phyloP scores from a whole-genome alignment of 768 basidiomycete genomes.

The Gautieria morchelliformis region DNA sequence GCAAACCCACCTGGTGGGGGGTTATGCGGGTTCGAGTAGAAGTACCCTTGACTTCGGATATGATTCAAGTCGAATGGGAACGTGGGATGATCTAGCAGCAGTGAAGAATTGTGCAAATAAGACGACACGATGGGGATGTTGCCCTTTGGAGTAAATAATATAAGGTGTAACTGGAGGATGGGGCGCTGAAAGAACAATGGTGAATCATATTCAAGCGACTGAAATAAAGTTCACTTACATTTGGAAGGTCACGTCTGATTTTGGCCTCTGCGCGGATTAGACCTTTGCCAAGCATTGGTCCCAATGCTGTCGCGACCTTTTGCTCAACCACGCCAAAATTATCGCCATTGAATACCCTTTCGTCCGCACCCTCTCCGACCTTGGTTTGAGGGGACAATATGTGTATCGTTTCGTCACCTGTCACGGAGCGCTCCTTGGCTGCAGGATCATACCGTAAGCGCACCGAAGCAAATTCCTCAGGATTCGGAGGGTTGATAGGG shows the following conservation, averaged over 20 bases:
- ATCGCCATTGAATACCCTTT: conserved; percentile 33
- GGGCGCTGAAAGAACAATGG: conserved; percentile 44
- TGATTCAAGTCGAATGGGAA: conserved; percentile 54
- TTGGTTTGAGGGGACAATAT: conserved; percentile 56
- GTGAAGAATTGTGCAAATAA: conserved; percentile 54
- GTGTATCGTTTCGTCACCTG: conserved; percentile 56
- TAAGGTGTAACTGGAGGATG: conserved; percentile 73
- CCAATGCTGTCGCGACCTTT: conserved; percentile 68
- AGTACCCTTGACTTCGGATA: conserved; percentile 37
- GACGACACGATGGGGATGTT: conserved; percentile 79
- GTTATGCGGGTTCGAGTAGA: conserved; percentile 86
- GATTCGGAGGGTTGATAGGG: conserved; percentile 15
- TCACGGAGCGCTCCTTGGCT: conserved; percentile 40
- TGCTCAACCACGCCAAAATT: conserved; percentile 80
- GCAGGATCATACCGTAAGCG: conserved; percentile 59
- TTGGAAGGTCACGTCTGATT: conserved; percentile 52
- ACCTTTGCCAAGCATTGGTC: conserved; percentile 78
- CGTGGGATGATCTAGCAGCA: conserved; percentile 76
- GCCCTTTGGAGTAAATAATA: conserved; percentile 90
- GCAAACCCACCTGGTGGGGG: conserved; percentile 60
- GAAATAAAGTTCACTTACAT: conserved; percentile 36
- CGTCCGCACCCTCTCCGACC: conserved; percentile 38
- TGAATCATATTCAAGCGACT: conserved; percentile 14
- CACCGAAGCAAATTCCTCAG: conserved; percentile 62
- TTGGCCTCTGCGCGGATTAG: conserved; percentile 74